Conservation (phyloP, 345 rosid genomes). For the Orychophragmus violaceus region DNA sequence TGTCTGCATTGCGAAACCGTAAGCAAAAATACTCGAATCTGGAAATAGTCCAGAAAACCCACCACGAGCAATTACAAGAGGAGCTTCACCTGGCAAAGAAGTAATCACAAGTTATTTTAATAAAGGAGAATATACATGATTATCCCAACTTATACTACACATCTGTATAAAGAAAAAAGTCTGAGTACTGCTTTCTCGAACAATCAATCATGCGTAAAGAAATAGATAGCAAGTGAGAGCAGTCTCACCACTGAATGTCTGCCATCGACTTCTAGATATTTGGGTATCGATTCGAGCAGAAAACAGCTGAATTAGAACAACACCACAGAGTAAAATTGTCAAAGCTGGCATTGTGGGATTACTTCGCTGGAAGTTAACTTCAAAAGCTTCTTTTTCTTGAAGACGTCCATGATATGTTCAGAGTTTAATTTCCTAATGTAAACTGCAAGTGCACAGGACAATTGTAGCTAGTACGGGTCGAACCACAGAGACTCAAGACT, state of each 20-base stretch:
- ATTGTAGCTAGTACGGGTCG: no score
- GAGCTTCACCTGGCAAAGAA: conserved; percentile 42
- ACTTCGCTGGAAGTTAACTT: background rate
- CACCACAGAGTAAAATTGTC: background rate
- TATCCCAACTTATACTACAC: background rate
- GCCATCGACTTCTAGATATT: conserved; percentile 38
- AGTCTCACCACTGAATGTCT: conserved; percentile 40
- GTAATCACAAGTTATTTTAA: background rate
- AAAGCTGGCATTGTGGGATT: background rate
- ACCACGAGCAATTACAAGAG: conserved; percentile 67
- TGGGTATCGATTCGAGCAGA: conserved; percentile 41
- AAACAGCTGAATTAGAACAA: conserved; percentile 19
- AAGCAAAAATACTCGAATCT: conserved; percentile 47
- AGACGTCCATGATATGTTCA: no score
- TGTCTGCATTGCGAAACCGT: conserved; percentile 18
- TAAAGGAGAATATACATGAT: background rate
- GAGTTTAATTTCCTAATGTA: no score
- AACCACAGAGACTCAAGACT: no score
- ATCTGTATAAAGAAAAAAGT: background rate
- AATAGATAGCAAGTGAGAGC: background rate
- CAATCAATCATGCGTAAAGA: background rate
- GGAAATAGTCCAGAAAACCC: conserved; percentile 81
- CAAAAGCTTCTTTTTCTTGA: no score
- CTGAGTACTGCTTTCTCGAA: background rate
- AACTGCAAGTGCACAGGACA: no score